Conservation (phyloP, 345 rosid species). For the Turnera subulata region DNA sequence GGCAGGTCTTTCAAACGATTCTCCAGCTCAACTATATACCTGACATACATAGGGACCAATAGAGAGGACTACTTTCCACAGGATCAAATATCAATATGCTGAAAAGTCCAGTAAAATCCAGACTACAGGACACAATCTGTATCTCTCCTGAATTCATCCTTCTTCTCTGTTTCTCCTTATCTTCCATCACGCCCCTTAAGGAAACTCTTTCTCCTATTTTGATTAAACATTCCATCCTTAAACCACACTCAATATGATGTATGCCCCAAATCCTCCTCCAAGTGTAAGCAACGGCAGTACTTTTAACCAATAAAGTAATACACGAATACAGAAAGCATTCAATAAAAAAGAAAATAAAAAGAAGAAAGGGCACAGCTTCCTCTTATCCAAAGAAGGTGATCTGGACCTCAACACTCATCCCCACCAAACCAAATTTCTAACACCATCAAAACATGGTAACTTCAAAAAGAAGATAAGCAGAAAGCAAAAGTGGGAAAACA, state of each 20-base stretch:
- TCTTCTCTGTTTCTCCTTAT: neutral
- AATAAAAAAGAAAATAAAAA: too few relatives aligned
- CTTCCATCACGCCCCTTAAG: neutral
- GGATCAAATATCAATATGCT: too few relatives aligned
- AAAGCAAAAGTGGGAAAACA: slow-evolving; percentile 13
- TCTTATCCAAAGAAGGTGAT: neutral
- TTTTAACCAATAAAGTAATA: neutral
- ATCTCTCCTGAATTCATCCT: neutral
- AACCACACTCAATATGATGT: neutral
- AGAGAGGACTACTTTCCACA: too few relatives aligned
- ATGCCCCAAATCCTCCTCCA: neutral
- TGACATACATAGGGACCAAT: too few relatives aligned
- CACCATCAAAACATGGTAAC: slow-evolving; percentile 19
- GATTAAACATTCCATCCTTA: neutral
- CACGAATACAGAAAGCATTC: neutral
- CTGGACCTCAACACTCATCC: neutral
- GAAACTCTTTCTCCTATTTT: neutral
- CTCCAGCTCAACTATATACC: too few relatives aligned
- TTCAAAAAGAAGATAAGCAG: slow-evolving; percentile 27
- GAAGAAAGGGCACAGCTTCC: neutral
- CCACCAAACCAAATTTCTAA: slow-evolving; percentile 16
- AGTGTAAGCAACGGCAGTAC: neutral
- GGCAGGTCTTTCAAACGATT: too few relatives aligned
- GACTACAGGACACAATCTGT: neutral
- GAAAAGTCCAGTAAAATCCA: too few relatives aligned